phyloP scores from a whole-genome alignment of 495 filamentous ascomycete species.

The Eremomyces bilateralis region DNA sequence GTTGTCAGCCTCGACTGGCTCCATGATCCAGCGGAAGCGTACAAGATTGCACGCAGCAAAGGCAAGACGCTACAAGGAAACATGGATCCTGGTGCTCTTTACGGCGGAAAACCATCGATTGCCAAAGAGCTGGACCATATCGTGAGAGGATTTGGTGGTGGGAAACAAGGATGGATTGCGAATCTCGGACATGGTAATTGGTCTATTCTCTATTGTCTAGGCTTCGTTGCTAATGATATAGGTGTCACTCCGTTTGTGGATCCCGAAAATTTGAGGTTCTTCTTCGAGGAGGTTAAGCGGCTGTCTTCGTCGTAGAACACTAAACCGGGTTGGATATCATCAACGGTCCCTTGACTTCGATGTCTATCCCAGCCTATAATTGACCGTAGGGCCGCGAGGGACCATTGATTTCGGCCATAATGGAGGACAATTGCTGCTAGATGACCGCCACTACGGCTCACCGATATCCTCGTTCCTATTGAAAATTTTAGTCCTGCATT shows the following conservation, averaged over 20 bases:
- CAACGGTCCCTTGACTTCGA: no score
- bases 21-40: slow-evolving; percentile 69
- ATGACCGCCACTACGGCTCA: slow-evolving; percentile 8
- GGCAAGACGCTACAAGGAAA: slow-evolving; percentile 78
- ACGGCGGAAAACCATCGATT: slow-evolving; percentile 62
- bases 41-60: slow-evolving; percentile 40
- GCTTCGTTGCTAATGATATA: slow-evolving; percentile 13
- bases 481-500: neutral
- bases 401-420: no score
- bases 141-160: slow-evolving; percentile 68
- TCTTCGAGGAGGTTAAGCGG: slow-evolving; percentile 68
- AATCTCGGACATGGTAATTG: slow-evolving; percentile 67
- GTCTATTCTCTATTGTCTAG: neutral
- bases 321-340: no score
- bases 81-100: slow-evolving; percentile 81
- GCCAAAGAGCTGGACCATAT: slow-evolving; percentile 59
- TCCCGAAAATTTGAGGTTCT: slow-evolving; percentile 79
- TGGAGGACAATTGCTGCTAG: no score
- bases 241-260: slow-evolving; percentile 85
- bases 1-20: slow-evolving; percentile 91
- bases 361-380: no score
- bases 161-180: slow-evolving; percentile 73
- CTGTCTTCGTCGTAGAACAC: no score
- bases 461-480: slow-evolving; percentile 11
- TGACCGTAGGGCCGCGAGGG: no score